Percentiles rank a stretch among this genome's conserved stretches.
Conservation (phyloP, 75 land plant genomes). For the Picea sitchensis region DNA sequence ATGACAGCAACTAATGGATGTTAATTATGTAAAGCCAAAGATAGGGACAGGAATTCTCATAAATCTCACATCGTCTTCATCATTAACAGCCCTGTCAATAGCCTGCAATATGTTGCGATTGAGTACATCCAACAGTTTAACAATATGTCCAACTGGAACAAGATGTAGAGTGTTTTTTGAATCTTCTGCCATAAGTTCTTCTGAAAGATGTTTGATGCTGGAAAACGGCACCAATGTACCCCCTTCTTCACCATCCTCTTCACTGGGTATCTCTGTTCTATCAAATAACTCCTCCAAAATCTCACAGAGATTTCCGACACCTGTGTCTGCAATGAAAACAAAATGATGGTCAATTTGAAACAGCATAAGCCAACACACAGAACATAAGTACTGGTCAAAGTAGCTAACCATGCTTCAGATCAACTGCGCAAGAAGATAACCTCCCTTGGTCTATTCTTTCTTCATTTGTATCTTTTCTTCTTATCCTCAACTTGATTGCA, state of each 20-base stretch:
- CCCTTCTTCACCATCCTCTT: conserved; percentile 57
- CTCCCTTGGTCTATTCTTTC: no score
- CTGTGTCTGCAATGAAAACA: conserved; percentile 33
- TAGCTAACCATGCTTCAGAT: no score
- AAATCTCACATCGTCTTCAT: conserved; percentile 70
- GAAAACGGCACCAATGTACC: conserved; percentile 42
- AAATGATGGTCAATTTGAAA: neutral
- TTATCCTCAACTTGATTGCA: no score
- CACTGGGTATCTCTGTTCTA: conserved; percentile 53
- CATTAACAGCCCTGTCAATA: conserved; percentile 57
- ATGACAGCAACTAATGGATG: neutral
- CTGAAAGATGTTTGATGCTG: conserved; percentile 64
- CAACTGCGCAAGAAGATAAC: no score
- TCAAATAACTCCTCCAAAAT: conserved; percentile 70
- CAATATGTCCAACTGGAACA: conserved; percentile 69
- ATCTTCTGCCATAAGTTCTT: conserved; percentile 65
- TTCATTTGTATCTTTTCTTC: no score
- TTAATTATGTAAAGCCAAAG: neutral
- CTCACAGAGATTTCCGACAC: conserved; percentile 41
- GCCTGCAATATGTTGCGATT: conserved; percentile 75
- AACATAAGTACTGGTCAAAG: no score
- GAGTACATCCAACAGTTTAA: conserved; percentile 60
- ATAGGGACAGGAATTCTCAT: neutral
- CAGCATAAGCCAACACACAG: no score
- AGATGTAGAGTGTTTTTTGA: conserved; percentile 61